Evolutionary conservation across 2,329 filamentous ascomycete species (phyloP), one percentile per base, ranked within the genome.

Genomic region (Sporothrix inflata): DNA sequence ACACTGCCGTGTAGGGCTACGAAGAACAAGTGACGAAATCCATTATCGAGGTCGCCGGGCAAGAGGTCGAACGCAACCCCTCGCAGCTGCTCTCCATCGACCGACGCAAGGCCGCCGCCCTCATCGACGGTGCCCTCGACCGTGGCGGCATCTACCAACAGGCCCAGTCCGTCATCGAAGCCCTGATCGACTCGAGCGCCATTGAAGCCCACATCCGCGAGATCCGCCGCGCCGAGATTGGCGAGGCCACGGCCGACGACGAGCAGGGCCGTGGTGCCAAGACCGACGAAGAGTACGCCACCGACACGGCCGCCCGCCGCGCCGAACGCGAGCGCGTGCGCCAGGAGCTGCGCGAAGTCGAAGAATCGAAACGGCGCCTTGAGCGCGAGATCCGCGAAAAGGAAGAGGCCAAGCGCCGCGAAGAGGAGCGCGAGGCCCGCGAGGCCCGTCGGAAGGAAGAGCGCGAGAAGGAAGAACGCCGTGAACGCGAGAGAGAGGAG

Each of bases 81-180:
- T 86, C 86, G 38, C 88, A 89, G 73, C 87, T 95, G 11, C 86
- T 95, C 4, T 90, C 90, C 19, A 87, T 93, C 68, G 91, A 94
- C 77, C 90, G 91, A 21, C 85, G 88, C 73, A 92, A 94, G 79
- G 91, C 92, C 4, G 89, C 90, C 1, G 89, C 91, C 0, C 86
- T 97, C 4, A 90, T 94, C 53, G 92, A 94, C 79, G 92, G 93
- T 72, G 91, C 91, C 0, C 87, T 93, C 21, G 92, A 94, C 77
- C 89, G 93, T 74, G 91, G 89, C 24, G 91, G 91, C 34, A 89
- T 94, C 38, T 96, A 95, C 77, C 88, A 91, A 73, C 88, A 88
- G 76, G 91, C 91, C 0, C 89, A 92, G 76, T 85, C 86, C 8
- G 87, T 90, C 67, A 89, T 94, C 66, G 87, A 90, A 73, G 83